Evolutionary conservation across 2,329 filamentous ascomycete genomes (phyloP).

Genomic region (Penicillium sp.): DNA sequence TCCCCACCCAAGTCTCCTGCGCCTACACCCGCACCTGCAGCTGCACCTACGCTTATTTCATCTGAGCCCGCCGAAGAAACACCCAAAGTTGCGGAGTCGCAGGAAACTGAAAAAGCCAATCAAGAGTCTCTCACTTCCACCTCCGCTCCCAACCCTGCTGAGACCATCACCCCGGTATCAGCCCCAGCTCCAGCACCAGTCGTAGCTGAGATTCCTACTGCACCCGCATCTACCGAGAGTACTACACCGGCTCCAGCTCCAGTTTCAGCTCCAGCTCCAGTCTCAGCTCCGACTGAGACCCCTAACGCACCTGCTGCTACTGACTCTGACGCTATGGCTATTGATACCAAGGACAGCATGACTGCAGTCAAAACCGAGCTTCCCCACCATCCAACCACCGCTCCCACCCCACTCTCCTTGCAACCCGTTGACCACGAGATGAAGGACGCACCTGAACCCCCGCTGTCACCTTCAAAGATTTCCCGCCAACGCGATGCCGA

Average conservation of each 20-base stretch:
- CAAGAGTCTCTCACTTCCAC: slow-evolving; percentile 5
- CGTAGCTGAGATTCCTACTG: background rate
- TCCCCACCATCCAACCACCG: slow-evolving; percentile 35
- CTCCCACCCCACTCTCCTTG: slow-evolving; percentile 16
- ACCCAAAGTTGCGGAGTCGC: background rate
- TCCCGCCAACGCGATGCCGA: slow-evolving; percentile 80
- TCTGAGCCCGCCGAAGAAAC: slow-evolving; percentile 4
- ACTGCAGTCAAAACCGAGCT: slow-evolving; percentile 33
- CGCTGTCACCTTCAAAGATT: slow-evolving; percentile 58
- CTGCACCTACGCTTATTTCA: background rate
- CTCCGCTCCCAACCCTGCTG: background rate
- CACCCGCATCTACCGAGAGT: slow-evolving; percentile 9
- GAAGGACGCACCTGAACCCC: slow-evolving; percentile 57
- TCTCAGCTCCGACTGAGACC: background rate
- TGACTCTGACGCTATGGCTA: slow-evolving; percentile 19
- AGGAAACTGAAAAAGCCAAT: background rate
- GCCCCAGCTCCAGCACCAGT: background rate
- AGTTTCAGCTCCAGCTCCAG: background rate
- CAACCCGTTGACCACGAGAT: slow-evolving; percentile 50
- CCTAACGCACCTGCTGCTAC: slow-evolving; percentile 2
- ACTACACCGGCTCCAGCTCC: background rate
- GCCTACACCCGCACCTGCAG: slow-evolving; percentile 3
- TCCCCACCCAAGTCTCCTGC: slow-evolving; percentile 35
- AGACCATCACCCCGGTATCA: background rate
- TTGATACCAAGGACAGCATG: slow-evolving; percentile 21